Conservation (phyloP, 2,329 filamentous ascomycete genomes). For the Colletotrichum euphorbiae region DNA sequence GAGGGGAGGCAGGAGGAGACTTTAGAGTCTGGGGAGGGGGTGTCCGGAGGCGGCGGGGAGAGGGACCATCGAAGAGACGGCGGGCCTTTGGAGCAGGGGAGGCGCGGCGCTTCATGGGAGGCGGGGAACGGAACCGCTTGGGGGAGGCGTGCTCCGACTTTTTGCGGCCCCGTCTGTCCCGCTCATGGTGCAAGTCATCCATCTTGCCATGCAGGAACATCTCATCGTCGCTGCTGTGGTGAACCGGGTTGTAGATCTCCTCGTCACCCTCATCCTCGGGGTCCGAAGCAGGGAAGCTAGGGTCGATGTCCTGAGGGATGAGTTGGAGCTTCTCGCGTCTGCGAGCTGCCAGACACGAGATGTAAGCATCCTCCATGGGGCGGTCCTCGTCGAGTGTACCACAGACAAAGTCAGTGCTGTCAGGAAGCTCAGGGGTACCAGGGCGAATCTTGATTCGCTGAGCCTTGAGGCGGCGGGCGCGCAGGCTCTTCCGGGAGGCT, state of each 20-base stretch:
- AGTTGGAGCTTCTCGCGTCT: slow-evolving; percentile 83
- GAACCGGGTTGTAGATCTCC: slow-evolving; percentile 68
- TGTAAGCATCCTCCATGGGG: slow-evolving; percentile 92
- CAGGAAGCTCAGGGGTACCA: slow-evolving; percentile 85
- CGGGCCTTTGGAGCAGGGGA: slow-evolving; percentile 59
- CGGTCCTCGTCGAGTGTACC: slow-evolving; percentile 96
- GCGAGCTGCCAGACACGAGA: slow-evolving; percentile 84
- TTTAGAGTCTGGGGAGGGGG: slow-evolving; percentile 68
- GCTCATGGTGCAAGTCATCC: slow-evolving; percentile 72
- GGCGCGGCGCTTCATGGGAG: slow-evolving; percentile 59
- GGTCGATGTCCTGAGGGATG: slow-evolving; percentile 97
- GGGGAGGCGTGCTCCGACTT: slow-evolving; percentile 62
- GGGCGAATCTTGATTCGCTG: slow-evolving; percentile 69
- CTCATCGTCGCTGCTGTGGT: slow-evolving; percentile 76
- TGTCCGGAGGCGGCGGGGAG: slow-evolving; percentile 77
- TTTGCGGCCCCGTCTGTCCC: slow-evolving; percentile 62
- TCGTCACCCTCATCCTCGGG: slow-evolving; percentile 87
- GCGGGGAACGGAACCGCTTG: slow-evolving; percentile 61
- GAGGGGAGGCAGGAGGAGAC: slow-evolving; percentile 61
- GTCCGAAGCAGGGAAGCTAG: slow-evolving; percentile 95
- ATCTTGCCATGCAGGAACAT: slow-evolving; percentile 79
- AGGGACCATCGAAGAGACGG: slow-evolving; percentile 73
- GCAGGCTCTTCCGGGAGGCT: slow-evolving; percentile 57
- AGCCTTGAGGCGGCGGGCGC: slow-evolving; percentile 48
- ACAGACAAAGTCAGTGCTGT: slow-evolving; percentile 99